These are phyloP conservation scores for Dicorynia guianensis DNA, from an alignment of 306 rosid species.

Conservation along the genomic window DNA sequence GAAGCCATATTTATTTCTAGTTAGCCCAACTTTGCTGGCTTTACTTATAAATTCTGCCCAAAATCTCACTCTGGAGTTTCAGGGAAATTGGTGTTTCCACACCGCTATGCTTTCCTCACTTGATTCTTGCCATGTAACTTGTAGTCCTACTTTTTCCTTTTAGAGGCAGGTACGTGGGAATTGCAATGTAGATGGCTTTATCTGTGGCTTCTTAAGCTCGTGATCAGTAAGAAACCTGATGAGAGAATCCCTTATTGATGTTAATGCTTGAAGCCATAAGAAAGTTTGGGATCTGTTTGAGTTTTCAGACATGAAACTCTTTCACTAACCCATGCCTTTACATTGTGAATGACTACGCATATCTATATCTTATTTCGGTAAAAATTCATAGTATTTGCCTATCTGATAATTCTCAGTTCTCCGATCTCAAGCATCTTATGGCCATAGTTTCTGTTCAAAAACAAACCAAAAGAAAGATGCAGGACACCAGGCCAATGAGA, in stretches of 20 bases:
- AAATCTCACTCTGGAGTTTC: background rate
- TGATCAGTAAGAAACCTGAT: too few species aligned
- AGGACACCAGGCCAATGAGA: background rate
- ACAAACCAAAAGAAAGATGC: background rate
- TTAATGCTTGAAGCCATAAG: background rate
- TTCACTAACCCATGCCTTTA: background rate
- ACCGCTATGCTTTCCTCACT: background rate
- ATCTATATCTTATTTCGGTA: background rate
- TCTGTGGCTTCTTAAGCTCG: conserved; percentile 32
- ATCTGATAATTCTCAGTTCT: background rate
- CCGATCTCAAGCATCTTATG: background rate
- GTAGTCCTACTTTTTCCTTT: background rate
- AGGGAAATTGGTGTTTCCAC: background rate
- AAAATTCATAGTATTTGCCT: background rate
- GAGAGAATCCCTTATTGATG: background rate
- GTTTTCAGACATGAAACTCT: background rate
- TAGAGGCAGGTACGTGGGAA: conserved; percentile 29
- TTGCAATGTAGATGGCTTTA: conserved; percentile 34
- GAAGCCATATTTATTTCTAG: too few species aligned
- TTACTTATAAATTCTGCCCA: background rate
- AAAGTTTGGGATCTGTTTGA: too few species aligned
- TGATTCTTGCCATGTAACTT: background rate
- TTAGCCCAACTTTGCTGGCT: background rate
- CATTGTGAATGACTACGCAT: too few species aligned
- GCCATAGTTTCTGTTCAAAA: background rate